Evolutionary conservation across 495 filamentous ascomycete species (phyloP).

Genomic region (Neurospora tetraspora): DNA sequence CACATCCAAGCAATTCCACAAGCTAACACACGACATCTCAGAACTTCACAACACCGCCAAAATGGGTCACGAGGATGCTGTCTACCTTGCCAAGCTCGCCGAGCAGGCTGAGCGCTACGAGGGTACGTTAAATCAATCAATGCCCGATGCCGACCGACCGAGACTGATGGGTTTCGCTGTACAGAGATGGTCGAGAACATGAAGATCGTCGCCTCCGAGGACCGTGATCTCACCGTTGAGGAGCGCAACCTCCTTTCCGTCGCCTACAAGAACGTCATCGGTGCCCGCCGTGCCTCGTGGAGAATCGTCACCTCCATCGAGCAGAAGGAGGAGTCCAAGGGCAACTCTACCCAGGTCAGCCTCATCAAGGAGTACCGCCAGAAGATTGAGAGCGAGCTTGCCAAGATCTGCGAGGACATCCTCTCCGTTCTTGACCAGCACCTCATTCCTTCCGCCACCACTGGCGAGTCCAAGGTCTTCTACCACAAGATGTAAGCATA

Average conservation of each 20-base stretch:
- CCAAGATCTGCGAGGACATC: slow-evolving; percentile 99
- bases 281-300: slow-evolving; percentile 97
- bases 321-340: slow-evolving; percentile 99
- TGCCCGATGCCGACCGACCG: not conserved
- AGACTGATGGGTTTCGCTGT: slow-evolving; percentile 14
- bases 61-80: slow-evolving; percentile 99
- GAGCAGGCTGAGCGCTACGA: slow-evolving; percentile 99
- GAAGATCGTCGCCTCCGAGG: slow-evolving; percentile 95
- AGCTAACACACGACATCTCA: slow-evolving; percentile 22
- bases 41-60: slow-evolving; percentile 36
- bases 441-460: slow-evolving; percentile 92
- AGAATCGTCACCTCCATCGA: slow-evolving; percentile 99
- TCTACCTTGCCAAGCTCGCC: slow-evolving; percentile 98
- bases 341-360: slow-evolving; percentile 83
- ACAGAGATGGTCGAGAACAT: slow-evolving; percentile 99
- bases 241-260: slow-evolving; percentile 98
- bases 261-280: slow-evolving; percentile 99
- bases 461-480: slow-evolving; percentile 98
- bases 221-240: slow-evolving; percentile 96
- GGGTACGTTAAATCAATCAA: slow-evolving; percentile 50
- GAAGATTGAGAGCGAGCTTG: slow-evolving; percentile 97
- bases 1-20: slow-evolving; percentile 6
- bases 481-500: slow-evolving; percentile 97
- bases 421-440: slow-evolving; percentile 93
- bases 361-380: slow-evolving; percentile 99